These are phyloP conservation scores for Fusarium pseudograminearum DNA, from an alignment of 2,329 filamentous ascomycete species.

Conservation along the genomic window DNA sequence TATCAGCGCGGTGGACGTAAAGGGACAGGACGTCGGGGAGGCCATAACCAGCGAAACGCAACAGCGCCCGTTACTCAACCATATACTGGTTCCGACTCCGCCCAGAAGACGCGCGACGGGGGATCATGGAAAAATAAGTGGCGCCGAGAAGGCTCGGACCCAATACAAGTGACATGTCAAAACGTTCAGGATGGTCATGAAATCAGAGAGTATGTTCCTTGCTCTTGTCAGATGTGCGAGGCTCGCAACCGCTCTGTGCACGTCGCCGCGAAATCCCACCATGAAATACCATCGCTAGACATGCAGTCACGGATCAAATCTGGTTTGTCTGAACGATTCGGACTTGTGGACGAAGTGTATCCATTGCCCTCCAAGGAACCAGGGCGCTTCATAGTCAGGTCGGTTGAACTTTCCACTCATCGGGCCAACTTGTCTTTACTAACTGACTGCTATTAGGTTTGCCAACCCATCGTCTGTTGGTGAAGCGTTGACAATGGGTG, in stretches of 20 bases:
- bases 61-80: slow-evolving; percentile 34
- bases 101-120: slow-evolving; percentile 33
- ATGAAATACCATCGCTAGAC: slow-evolving; percentile 30
- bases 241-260: slow-evolving; percentile 50
- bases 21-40: slow-evolving; percentile 33
- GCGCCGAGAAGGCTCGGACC: slow-evolving; percentile 31
- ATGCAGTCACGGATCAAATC: slow-evolving; percentile 48
- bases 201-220: slow-evolving; percentile 46
- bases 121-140: slow-evolving; percentile 33
- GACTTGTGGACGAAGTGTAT: slow-evolving; percentile 49
- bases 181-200: slow-evolving; percentile 33
- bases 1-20: slow-evolving; percentile 31
- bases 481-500: slow-evolving; percentile 43
- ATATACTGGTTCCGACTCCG: slow-evolving; percentile 3
- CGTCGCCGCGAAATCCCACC: slow-evolving; percentile 36
- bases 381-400: slow-evolving; percentile 49
- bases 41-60: slow-evolving; percentile 34
- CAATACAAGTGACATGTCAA: slow-evolving; percentile 36
- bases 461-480: slow-evolving; percentile 44
- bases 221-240: slow-evolving; percentile 49
- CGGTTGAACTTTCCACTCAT: slow-evolving; percentile 10
- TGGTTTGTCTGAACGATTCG: slow-evolving; percentile 48
- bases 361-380: slow-evolving; percentile 23
- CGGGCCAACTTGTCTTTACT: not conserved
- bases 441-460: slow-evolving; percentile 42